Base-by-base conservation (phyloP, 2,329 filamentous ascomycete species). In the Penicillium sp. region DNA sequence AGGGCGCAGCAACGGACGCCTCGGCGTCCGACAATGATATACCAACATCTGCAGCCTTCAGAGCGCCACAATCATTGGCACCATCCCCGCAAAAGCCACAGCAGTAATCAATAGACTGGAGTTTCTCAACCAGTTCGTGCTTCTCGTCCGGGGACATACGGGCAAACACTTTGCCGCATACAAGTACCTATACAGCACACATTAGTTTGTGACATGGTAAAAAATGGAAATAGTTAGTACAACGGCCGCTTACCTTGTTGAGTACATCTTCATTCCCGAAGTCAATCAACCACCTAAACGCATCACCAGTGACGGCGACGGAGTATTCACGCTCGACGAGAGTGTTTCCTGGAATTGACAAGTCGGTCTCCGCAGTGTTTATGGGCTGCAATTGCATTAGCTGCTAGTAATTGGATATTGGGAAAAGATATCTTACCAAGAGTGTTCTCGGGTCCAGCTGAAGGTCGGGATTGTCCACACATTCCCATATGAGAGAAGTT, bases 131-230 rank as follows among this genome's bases (percentile, higher is more conserved):
- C 2, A 99, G 81, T 74, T 99, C 96, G 71, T 97, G 93, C 74
- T 99, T 99, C 75, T 99, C 94, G 71, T 99, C 96, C 0, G 94
- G 96, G 1, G 93, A 97, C 94, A 99, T 99, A 66, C 94, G 89
- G 4, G 94, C 96, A 75, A 96, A 99, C 1, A 99, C 91, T 74
- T 94, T 93, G 27, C 93, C 93, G 53, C 85, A 85, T 36, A 96
- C 88, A 54, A 99, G 89, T 87, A 97, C 93, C 81, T 94, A 48
- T 17, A 43, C 19, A 13, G 35, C 12, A 13, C 21, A 25, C 19
- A 19, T 62, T 12, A 57, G 52, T 31, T 39, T 48, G n/a, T 21
- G 6, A 6, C 21, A 25, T 29, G 38, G 25, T 27, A 27, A 19
- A 12, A 23, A 23, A 42, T 29, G 15, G 27, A n/a, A 23, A 17